Evolutionary conservation across 2,329 filamentous ascomycete genomes (phyloP).

Genomic region (Colletotrichum sp.): DNA sequence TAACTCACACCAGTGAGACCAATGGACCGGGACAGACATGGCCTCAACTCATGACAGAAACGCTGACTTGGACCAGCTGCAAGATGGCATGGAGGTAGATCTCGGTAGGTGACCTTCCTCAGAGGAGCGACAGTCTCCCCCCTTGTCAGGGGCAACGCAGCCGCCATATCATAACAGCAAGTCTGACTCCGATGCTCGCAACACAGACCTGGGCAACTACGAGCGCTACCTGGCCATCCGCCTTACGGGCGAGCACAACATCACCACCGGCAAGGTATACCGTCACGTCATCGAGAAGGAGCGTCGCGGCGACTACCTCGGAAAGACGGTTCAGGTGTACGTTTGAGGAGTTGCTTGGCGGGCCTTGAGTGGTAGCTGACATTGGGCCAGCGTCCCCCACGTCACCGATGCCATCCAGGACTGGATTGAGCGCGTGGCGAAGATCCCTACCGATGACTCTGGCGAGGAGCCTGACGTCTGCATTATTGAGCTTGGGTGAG

Average conservation of each 20-base stretch:
- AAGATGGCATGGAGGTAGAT: slow-evolving; percentile 23
- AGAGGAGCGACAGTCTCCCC: neutral
- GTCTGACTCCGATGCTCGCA: slow-evolving; percentile 14
- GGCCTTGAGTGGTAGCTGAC: neutral
- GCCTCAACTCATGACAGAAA: neutral
- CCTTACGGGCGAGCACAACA: slow-evolving; percentile 87
- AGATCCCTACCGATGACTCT: slow-evolving; percentile 85
- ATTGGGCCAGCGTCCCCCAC: slow-evolving; percentile 70
- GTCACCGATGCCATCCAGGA: slow-evolving; percentile 91
- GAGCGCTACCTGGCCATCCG: slow-evolving; percentile 78
- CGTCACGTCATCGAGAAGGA: slow-evolving; percentile 81
- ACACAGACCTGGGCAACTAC: slow-evolving; percentile 60
- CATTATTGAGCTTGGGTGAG: slow-evolving; percentile 66
- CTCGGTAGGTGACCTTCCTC: slow-evolving; percentile 18
- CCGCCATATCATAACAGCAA: neutral
- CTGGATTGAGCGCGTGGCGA: slow-evolving; percentile 87
- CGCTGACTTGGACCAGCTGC: slow-evolving; percentile 12
- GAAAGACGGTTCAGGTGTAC: slow-evolving; percentile 81
- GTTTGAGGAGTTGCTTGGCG: slow-evolving; percentile 1
- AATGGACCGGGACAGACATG: neutral
- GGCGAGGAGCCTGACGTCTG: slow-evolving; percentile 87
- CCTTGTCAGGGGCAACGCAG: neutral
- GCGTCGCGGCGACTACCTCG: slow-evolving; percentile 76
- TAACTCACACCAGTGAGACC: neutral
- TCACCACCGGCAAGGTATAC: slow-evolving; percentile 98